A percentile compares a stretch with the other conserved stretches of the same genome.
Evolutionary conservation across 768 basidiomycete genomes (phyloP).

Genomic region (Suillus luteus): DNA sequence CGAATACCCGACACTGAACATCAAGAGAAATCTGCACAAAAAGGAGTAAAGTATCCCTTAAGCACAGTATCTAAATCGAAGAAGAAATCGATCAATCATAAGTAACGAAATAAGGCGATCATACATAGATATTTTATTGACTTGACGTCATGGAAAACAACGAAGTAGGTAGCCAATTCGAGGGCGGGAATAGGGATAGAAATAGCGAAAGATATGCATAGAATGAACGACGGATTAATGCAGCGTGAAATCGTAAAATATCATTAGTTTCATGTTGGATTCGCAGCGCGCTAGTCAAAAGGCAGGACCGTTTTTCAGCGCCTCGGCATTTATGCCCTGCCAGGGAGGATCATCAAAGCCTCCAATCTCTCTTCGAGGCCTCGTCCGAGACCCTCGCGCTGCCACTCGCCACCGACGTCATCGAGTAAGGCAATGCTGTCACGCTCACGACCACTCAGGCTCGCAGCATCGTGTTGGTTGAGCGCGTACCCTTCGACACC

Average conservation of each 20-base stretch:
- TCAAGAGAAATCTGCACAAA: background rate
- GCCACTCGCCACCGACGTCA: constrained; percentile 84
- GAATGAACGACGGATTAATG: constrained; percentile 9
- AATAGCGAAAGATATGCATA: constrained; percentile 11
- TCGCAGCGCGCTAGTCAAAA: too few relatives aligned
- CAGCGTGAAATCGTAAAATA: constrained; percentile 7
- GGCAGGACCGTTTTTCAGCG: background rate
- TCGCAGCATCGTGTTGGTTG: constrained; percentile 26
- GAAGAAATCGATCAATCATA: constrained; percentile 8
- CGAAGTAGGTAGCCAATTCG: constrained; percentile 7
- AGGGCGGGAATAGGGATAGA: constrained; percentile 5
- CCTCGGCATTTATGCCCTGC: constrained; percentile 21
- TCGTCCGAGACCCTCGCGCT: constrained; percentile 77
- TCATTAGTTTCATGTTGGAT: background rate
- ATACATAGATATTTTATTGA: constrained; percentile 10
- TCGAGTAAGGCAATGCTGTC: constrained; percentile 52
- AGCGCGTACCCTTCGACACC: constrained; percentile 51
- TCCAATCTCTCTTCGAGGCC: constrained; percentile 86
- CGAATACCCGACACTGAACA: constrained; percentile 5
- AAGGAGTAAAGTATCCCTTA: background rate
- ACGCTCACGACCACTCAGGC: constrained; percentile 33
- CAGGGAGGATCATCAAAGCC: constrained; percentile 42
- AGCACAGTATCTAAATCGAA: constrained; percentile 1
- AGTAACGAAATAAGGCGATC: constrained; percentile 12
- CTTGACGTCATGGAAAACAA: background rate